Evolutionary conservation across 2,329 filamentous ascomycete genomes (phyloP).

Genomic region (Fusarium ramigenum): DNA sequence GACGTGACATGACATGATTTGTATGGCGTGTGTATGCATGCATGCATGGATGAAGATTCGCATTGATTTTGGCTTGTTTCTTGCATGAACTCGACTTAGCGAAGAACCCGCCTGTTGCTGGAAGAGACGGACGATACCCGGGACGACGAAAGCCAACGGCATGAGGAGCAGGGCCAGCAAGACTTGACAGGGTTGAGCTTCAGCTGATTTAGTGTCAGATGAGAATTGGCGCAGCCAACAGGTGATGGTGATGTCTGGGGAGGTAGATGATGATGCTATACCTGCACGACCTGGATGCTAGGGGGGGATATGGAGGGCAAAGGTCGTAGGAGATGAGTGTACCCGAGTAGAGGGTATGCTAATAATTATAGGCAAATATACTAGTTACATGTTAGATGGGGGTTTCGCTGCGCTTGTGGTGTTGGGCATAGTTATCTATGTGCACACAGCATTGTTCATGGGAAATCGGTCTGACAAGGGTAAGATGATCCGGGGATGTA

Average conservation of each 20-base stretch:
- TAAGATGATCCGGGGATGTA: background rate
- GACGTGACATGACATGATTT: slow-evolving; percentile 22
- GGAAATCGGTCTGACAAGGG: background rate
- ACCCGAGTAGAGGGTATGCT: slow-evolving; percentile 14
- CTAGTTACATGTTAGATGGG: slow-evolving; percentile 13
- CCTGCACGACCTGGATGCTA: slow-evolving; percentile 30
- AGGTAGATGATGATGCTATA: slow-evolving; percentile 20
- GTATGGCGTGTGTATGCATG: slow-evolving; percentile 2
- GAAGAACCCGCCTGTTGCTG: slow-evolving; percentile 34
- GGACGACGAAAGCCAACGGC: slow-evolving; percentile 36
- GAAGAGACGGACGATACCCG: slow-evolving; percentile 43
- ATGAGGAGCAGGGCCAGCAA: slow-evolving; percentile 28
- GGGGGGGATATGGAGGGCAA: slow-evolving; percentile 1
- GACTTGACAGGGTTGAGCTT: slow-evolving; percentile 25
- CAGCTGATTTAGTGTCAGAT: slow-evolving; percentile 11
- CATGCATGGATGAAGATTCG: slow-evolving; percentile 12
- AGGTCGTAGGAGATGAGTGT: slow-evolving; percentile 6
- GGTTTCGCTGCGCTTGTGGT: background rate
- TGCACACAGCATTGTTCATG: background rate
- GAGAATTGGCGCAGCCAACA: background rate
- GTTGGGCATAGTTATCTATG: background rate
- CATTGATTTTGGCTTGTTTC: slow-evolving; percentile 38
- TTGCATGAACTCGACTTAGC: slow-evolving; percentile 39
- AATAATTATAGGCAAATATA: slow-evolving; percentile 38
- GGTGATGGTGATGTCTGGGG: slow-evolving; percentile 17